Conservation (phyloP, 495 filamentous ascomycete species). For the Darksidea phi region DNA sequence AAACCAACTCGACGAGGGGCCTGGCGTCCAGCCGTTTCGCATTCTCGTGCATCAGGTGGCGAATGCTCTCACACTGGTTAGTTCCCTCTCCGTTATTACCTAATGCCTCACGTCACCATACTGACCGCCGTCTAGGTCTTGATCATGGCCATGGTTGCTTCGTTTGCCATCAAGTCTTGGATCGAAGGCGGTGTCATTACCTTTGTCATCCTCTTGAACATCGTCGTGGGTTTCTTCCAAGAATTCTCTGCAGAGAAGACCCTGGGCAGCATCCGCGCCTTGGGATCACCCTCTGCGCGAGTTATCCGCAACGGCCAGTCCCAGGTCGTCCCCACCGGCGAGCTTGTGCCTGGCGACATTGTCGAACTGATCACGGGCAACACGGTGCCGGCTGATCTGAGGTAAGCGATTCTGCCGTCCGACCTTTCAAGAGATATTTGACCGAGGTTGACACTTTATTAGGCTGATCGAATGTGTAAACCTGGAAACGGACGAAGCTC, state of each 20-base stretch:
- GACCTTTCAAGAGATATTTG: background rate
- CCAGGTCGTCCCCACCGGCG: slow-evolving; percentile 62
- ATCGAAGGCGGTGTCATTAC: slow-evolving; percentile 81
- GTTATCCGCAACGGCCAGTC: slow-evolving; percentile 69
- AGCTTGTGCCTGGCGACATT: slow-evolving; percentile 76
- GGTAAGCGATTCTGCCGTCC: slow-evolving; percentile 32
- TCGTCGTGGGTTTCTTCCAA: slow-evolving; percentile 73
- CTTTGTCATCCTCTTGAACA: slow-evolving; percentile 75
- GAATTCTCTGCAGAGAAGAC: slow-evolving; percentile 83
- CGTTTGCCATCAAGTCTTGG: slow-evolving; percentile 73
- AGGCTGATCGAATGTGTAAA: slow-evolving; percentile 65
- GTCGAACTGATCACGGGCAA: slow-evolving; percentile 64
- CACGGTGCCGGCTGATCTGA: slow-evolving; percentile 66
- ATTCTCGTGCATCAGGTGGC: slow-evolving; percentile 7
- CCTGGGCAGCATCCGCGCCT: slow-evolving; percentile 70
- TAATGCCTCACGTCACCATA: background rate
- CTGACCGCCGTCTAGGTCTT: slow-evolving; percentile 57
- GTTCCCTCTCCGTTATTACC: background rate
- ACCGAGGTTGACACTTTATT: background rate
- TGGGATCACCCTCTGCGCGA: slow-evolving; percentile 73
- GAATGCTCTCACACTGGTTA: slow-evolving; percentile 3
- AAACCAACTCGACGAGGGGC: slow-evolving; percentile 3
- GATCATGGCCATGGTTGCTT: slow-evolving; percentile 76
- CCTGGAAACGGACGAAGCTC: slow-evolving; percentile 68
- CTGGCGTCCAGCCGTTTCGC: slow-evolving; percentile 3